Base-by-base conservation (phyloP, 441 rosid genomes). In the Adansonia grandidieri region DNA sequence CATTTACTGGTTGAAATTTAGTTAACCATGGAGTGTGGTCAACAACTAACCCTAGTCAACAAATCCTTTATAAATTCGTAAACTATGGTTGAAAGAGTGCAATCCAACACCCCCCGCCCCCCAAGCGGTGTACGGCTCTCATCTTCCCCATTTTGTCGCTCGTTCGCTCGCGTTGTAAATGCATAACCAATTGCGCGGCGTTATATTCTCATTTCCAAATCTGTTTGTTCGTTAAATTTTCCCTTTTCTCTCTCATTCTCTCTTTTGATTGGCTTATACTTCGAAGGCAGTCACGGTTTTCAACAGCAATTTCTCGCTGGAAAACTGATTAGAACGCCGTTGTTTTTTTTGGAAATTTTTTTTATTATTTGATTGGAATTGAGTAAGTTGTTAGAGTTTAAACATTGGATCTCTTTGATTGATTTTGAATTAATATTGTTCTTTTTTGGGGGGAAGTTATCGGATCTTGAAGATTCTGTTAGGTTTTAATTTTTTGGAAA, bases 1-100 rank as follows among this genome's bases (percentile, higher is more conserved):
- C 82, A 81, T 83, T 86, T 68, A 83, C 80, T 84, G 87, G 87
- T 48, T 20, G 69, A 70, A 62, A 50, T 2, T 4, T 3, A 10
- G 28, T 63, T 74, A 58, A 72, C 77, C 74, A 57, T 14, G 6
- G 56, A 14, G 11, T 20, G 40, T 6, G 63, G 73, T 76, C 73
- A 17, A 71, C 51, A 15, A 0, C 73, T 60, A 71, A 76, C 79
- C 70, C 61, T 47, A 56, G 80, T 76, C 64, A 51, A 45, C 14
- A 22, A 14, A 5, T 5, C 51, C 14, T 2, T 63, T 20, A 32
- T 6, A 48, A 13, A 20, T 19, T 24, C 40, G 13, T 66, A 47
- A 28, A 60, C 83, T 77, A 45, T 40, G 44, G 83, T 81, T 54
- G 71, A 71, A 28, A 17, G 19, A 58, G 24, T 7, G 63, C 5